These are phyloP conservation scores for Aspergillus brunneoviolaceus DNA, from an alignment of 2,329 filamentous ascomycete genomes.

Conservation along the genomic window DNA sequence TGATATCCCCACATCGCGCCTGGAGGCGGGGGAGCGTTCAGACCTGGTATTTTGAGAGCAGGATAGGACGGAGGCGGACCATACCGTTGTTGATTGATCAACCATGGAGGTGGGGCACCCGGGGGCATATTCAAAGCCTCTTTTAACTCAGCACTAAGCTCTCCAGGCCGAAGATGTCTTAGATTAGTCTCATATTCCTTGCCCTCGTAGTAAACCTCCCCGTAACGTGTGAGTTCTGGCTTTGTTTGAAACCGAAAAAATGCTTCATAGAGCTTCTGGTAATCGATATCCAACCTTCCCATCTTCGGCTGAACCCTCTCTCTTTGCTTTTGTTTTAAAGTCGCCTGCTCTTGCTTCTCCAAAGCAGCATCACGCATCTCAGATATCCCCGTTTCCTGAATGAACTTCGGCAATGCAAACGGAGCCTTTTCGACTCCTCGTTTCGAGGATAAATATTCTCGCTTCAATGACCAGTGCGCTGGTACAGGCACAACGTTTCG, in stretches of 20 bases:
- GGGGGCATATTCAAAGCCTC: constrained; percentile 93
- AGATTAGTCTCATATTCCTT: constrained; percentile 97
- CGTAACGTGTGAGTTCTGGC: constrained; percentile 87
- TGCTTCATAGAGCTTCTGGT: constrained; percentile 95
- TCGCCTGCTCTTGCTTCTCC: constrained; percentile 91
- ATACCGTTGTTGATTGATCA: constrained; percentile 93
- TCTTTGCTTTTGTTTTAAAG: constrained; percentile 90
- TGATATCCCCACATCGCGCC: constrained; percentile 94
- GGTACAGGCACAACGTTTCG: constrained; percentile 95
- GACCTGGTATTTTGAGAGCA: constrained; percentile 87
- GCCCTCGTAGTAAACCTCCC: constrained; percentile 99
- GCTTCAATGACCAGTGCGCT: constrained; percentile 89
- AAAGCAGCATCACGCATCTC: constrained; percentile 97
- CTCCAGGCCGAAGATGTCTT: constrained; percentile 83
- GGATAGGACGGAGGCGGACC: constrained; percentile 94
- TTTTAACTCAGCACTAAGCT: constrained; percentile 82
- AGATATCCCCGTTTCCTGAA: constrained; percentile 92
- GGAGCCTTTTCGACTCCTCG: constrained; percentile 93
- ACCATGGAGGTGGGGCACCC: constrained; percentile 90
- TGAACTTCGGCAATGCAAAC: constrained; percentile 92
- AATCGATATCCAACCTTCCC: constrained; percentile 96
- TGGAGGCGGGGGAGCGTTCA: constrained; percentile 88
- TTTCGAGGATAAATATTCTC: constrained; percentile 96
- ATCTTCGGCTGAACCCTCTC: constrained; percentile 94
- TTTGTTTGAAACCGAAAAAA: constrained; percentile 99